These are phyloP conservation scores for Rubroshorea leprosula DNA, from an alignment of 345 rosid species.

Conservation along the genomic window DNA sequence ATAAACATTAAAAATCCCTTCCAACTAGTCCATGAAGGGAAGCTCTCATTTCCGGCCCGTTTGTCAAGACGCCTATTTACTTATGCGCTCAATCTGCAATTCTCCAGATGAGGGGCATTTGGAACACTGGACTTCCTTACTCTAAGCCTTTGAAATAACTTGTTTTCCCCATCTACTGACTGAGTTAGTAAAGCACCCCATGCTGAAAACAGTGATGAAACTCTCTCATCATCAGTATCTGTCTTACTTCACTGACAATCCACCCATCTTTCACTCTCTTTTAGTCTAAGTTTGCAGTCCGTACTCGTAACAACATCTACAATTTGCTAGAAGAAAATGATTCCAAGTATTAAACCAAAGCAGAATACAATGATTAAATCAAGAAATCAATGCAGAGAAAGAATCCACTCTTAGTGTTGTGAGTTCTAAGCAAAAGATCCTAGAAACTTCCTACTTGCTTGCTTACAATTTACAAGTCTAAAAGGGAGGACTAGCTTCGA, in stretches of 20 bases:
- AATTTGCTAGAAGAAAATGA: slow-evolving; percentile 15
- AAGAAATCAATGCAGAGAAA: no score
- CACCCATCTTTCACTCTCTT: slow-evolving; percentile 24
- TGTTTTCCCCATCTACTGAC: slow-evolving; percentile 23
- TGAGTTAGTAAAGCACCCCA: slow-evolving; percentile 55
- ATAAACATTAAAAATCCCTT: slow-evolving; percentile 42
- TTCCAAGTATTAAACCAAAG: not conserved
- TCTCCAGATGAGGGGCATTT: slow-evolving; percentile 71
- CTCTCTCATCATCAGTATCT: slow-evolving; percentile 29
- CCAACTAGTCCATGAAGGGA: slow-evolving; percentile 78
- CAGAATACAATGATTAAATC: no score
- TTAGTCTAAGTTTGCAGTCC: slow-evolving; percentile 27
- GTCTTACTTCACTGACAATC: slow-evolving; percentile 14
- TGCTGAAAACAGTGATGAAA: slow-evolving; percentile 49
- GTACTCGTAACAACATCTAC: slow-evolving; percentile 27
- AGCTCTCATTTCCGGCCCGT: slow-evolving; percentile 26
- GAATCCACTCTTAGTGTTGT: no score
- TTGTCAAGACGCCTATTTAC: slow-evolving; percentile 39
- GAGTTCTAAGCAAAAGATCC: no score
- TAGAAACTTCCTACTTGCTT: not conserved
- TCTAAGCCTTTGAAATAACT: slow-evolving; percentile 30
- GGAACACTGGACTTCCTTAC: slow-evolving; percentile 39
- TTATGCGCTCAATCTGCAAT: slow-evolving; percentile 42
- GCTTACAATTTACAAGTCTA: slow-evolving; percentile 4
- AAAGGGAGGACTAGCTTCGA: slow-evolving; percentile 15